Base-by-base conservation (phyloP, 441 rosid species). In the Arabidopsis lyrata region DNA sequence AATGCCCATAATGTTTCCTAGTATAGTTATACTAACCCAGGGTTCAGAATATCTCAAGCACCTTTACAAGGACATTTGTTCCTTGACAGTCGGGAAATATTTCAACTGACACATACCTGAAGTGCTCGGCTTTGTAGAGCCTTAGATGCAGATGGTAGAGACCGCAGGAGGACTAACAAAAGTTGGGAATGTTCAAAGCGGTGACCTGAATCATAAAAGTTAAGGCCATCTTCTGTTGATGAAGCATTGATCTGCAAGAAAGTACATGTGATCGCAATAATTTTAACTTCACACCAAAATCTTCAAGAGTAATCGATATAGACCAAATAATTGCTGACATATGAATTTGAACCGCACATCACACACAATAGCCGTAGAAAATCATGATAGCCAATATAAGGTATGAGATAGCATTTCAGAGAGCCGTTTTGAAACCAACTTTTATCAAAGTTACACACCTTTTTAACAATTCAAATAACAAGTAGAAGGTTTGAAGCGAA, bases 191-290 rank as follows among this genome's bases (percentile, higher is more conserved):
- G 95, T 79, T 96, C 99, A 80, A 96, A 96, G 63, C 92, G 92
- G 75, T 90, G 98, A 80, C 97, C 97, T 81, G 97, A 92, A 83
- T 92, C 98, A 76, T 90, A 90, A 80, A 92, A 88, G 85, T 92
- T 92, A 76, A 94, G 85, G 74, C 91, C 94, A 81, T 96, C 95
- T 76, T 92, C 99, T 45, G 94, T 79, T 79, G 99, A 90, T 75
- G 99, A 88, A 80, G 97, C 97, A 83, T 96, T 96, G 65, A 96
- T 90, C 99, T 96, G 93, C 82, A 75, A 63, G 35, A 68, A 79
- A 72, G 58, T 18, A 58, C 67, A 70, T 22, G 20, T 16, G 73
- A 48, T 27, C 18, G 4, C 35, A 42, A 58, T 8, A 8, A 36
- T 32, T 60, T 34, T 53, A 72, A 66, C 60, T 36, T 52, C 50